Conservation (phyloP, 2,329 filamentous ascomycete species). For the Fusarium tanahbumbuense region DNA sequence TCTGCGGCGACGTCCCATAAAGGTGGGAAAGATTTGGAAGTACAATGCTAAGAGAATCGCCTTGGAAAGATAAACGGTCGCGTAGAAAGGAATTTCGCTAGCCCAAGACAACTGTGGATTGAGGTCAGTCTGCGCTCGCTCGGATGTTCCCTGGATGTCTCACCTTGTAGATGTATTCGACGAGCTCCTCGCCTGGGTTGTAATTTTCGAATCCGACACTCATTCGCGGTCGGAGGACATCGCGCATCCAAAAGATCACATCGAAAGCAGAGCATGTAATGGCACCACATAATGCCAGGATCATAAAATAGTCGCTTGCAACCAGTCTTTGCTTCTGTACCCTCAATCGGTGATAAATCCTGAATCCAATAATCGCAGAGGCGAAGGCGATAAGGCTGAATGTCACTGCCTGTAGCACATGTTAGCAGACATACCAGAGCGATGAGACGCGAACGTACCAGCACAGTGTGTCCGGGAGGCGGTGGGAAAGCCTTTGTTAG, state of each 20-base stretch:
- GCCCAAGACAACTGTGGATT: constrained; percentile 28
- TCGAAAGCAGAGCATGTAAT: constrained; percentile 23
- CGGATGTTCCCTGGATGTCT: fast-evolving
- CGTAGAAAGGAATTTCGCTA: constrained; percentile 34
- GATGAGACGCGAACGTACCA: constrained; percentile 15
- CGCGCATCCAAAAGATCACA: constrained; percentile 9
- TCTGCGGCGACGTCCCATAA: constrained; percentile 28
- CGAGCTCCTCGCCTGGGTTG: constrained; percentile 3
- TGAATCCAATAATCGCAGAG: constrained; percentile 6
- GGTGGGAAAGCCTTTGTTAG: constrained; percentile 26
- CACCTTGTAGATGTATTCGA: constrained; percentile 38
- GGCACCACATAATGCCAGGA: constrained; percentile 18
- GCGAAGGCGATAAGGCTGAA: constrained; percentile 18
- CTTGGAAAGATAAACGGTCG: constrained; percentile 29
- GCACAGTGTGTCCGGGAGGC: constrained; percentile 15
- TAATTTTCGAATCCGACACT: constrained; percentile 28
- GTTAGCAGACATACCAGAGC: not conserved
- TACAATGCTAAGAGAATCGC: constrained; percentile 24
- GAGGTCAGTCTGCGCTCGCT: not conserved
- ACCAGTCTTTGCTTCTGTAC: constrained; percentile 19
- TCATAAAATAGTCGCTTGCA: constrained; percentile 28
- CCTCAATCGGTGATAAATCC: constrained; percentile 23
- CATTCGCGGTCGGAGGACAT: constrained; percentile 26
- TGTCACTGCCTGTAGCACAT: not conserved
- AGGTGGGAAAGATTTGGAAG: constrained; percentile 22